phyloP scores from a whole-genome alignment of 225 moss, liverwort and hornwort species.

The Asterella californica region DNA sequence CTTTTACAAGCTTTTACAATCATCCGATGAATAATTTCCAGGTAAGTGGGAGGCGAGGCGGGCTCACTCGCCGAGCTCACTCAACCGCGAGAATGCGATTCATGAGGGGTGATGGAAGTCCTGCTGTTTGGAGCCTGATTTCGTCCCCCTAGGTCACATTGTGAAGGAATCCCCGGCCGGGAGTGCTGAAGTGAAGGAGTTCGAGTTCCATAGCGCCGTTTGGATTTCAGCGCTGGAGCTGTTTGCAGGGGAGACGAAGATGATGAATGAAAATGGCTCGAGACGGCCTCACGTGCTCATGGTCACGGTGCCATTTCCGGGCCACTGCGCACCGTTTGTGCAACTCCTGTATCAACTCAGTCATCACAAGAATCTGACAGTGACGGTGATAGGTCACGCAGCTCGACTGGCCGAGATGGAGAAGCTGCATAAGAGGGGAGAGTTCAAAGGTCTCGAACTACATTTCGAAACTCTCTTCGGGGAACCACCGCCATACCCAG shows the following conservation, averaged over 20 bases:
- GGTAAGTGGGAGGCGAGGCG: no score
- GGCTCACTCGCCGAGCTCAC: no score
- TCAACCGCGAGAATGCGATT: no score
- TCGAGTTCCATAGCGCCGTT: no score
- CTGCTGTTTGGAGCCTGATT: no score
- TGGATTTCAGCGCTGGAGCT: background rate
- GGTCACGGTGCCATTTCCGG: background rate
- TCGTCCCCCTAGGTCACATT: no score
- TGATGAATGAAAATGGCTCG: background rate
- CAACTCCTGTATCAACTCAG: slow-evolving; percentile 21
- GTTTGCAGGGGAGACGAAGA: background rate
- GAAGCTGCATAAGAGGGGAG: slow-evolving; percentile 15
- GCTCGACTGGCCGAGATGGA: slow-evolving; percentile 5
- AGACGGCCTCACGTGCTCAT: slow-evolving; percentile 26
- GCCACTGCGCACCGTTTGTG: slow-evolving; percentile 22
- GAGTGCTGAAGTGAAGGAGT: no score
- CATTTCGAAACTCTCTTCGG: slow-evolving; percentile 20
- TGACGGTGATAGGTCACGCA: slow-evolving; percentile 9
- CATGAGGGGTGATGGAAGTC: no score
- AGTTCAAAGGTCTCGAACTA: slow-evolving; percentile 21
- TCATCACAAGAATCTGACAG: slow-evolving; percentile 1
- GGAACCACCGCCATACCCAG: background rate
- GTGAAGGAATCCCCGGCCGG: no score
- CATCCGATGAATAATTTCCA: no score
- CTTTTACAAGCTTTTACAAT: no score